phyloP scores from a whole-genome alignment of 768 basidiomycete species.

The Amanita rimosa region DNA sequence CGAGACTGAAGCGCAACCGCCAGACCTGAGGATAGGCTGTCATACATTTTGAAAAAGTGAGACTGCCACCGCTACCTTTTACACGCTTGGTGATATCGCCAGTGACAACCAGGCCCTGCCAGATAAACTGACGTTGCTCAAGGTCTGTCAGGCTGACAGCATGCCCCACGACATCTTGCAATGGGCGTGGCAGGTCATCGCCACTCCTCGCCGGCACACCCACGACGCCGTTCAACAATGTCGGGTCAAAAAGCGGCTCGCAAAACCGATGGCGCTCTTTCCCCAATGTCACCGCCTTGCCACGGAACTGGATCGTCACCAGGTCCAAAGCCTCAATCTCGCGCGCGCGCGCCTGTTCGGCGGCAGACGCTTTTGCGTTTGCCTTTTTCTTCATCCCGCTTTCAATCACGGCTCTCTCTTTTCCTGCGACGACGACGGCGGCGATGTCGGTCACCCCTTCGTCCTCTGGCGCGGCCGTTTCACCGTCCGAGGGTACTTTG shows the following conservation, averaged over 20 bases:
- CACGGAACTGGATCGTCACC: slow-evolving; percentile 65
- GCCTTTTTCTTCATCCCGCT: slow-evolving; percentile 71
- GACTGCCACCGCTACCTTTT: slow-evolving; percentile 37
- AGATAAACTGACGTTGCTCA: slow-evolving; percentile 59
- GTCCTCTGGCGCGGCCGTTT: slow-evolving; percentile 56
- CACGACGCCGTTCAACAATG: slow-evolving; percentile 32
- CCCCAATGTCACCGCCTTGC: slow-evolving; percentile 61
- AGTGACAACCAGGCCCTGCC: slow-evolving; percentile 72
- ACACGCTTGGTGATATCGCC: slow-evolving; percentile 65
- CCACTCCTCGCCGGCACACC: slow-evolving; percentile 15
- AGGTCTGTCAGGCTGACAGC: slow-evolving; percentile 52
- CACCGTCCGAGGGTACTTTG: slow-evolving; percentile 66
- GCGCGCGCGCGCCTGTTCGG: slow-evolving; percentile 68
- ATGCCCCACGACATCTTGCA: slow-evolving; percentile 60
- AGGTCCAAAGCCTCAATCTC: slow-evolving; percentile 82
- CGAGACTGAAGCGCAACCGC: slow-evolving; percentile 62
- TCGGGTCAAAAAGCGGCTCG: slow-evolving; percentile 79
- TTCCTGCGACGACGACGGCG: slow-evolving; percentile 83
- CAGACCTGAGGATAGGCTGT: slow-evolving; percentile 31
- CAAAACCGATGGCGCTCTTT: slow-evolving; percentile 87
- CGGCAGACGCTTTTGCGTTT: slow-evolving; percentile 60
- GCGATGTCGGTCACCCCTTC: slow-evolving; percentile 88
- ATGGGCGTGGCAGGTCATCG: slow-evolving; percentile 23
- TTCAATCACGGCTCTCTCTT: slow-evolving; percentile 83
- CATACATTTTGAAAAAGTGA: neutral